Evolutionary conservation across 2,329 filamentous ascomycete species (phyloP).

Genomic region (Raffaelea deltoideospora): DNA sequence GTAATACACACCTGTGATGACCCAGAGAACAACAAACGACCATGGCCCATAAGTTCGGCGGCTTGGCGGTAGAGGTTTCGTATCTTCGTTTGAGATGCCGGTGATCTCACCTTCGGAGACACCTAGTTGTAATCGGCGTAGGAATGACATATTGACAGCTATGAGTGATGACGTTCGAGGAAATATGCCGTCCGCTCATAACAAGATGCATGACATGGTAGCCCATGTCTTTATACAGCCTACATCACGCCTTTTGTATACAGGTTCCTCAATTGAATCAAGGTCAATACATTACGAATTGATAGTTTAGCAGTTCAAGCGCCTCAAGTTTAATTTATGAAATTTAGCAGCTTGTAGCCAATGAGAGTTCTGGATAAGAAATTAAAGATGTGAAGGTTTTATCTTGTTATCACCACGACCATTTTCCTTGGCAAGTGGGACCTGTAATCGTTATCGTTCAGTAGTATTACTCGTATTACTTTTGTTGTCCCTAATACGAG

Average conservation of each 20-base stretch:
- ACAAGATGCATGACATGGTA: too few species aligned
- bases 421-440: too few species aligned
- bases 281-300: not conserved
- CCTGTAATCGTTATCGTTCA: too few species aligned
- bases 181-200: not conserved
- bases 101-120: not conserved
- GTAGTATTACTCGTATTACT: too few species aligned
- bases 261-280: not conserved
- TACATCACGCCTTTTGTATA: not conserved
- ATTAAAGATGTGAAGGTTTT: too few species aligned
- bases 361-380: too few species aligned
- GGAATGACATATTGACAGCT: slow-evolving; percentile 1
- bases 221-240: not conserved
- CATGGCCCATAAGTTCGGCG: slow-evolving; percentile 17
- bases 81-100: slow-evolving; percentile 16
- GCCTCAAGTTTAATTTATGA: not conserved
- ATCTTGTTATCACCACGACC: too few species aligned
- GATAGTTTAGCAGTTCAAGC: not conserved
- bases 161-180: not conserved
- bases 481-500: too few species aligned
- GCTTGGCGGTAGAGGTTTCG: slow-evolving; percentile 14
- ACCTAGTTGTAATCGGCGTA: slow-evolving; percentile 11
- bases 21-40: slow-evolving; percentile 18
- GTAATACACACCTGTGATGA: slow-evolving; percentile 12
- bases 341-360: slow-evolving; percentile 1